Percentiles rank a stretch among this genome's conserved stretches.
These are phyloP conservation scores for Boletus bicolor DNA, from an alignment of 768 basidiomycete genomes.

Conservation along the genomic window DNA sequence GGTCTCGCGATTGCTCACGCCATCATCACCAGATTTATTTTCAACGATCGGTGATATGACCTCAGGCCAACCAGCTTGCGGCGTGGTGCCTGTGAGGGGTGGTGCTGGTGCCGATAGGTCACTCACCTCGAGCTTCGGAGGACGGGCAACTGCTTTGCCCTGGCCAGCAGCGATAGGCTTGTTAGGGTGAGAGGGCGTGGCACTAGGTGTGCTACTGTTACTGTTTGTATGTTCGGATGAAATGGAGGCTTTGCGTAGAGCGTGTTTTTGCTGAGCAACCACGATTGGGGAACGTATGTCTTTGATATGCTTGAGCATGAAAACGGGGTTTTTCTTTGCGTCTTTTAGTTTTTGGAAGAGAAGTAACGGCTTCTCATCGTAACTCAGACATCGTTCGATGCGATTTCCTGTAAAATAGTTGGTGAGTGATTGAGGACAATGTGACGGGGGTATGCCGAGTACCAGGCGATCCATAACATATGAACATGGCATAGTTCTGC, in stretches of 20 bases:
- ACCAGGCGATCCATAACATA: conserved; percentile 95
- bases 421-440: neutral
- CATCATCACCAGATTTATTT: conserved; percentile 43
- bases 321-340: conserved; percentile 95
- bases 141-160: conserved; percentile 44
- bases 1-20: conserved; percentile 38
- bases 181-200: conserved; percentile 18
- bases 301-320: conserved; percentile 93
- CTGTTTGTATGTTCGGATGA: conserved; percentile 26
- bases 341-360: conserved; percentile 98
- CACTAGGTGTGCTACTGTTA: conserved; percentile 16
- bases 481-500: conserved; percentile 99
- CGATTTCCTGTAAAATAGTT: conserved; percentile 49
- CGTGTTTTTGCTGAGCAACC: conserved; percentile 95
- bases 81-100: conserved; percentile 55
- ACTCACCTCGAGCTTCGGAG: conserved; percentile 68
- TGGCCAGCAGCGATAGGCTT: conserved; percentile 30
- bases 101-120: conserved; percentile 53
- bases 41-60: conserved; percentile 58
- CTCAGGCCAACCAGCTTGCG: conserved; percentile 77
- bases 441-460: conserved; percentile 1
- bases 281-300: conserved; percentile 97
- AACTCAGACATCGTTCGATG: conserved; percentile 91
- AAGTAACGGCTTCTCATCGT: conserved; percentile 95
- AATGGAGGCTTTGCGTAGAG: conserved; percentile 71